These are phyloP conservation scores for Sporormia fimetaria DNA, from an alignment of 495 filamentous ascomycete genomes.

Conservation along the genomic window DNA sequence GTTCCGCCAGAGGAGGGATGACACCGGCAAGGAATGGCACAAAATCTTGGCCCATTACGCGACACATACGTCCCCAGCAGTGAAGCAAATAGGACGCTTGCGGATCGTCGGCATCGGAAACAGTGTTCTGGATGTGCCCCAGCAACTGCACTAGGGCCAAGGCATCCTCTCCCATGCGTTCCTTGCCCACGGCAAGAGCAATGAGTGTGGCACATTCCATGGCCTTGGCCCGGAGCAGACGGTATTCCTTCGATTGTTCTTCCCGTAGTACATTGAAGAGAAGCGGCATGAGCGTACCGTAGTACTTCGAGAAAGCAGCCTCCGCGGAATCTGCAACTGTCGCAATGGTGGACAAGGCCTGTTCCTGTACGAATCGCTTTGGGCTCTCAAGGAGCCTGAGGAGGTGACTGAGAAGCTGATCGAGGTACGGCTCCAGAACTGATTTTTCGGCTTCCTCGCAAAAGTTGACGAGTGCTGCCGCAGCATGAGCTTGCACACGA, in stretches of 20 bases:
- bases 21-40: conserved; percentile 83
- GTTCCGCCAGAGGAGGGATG: conserved; percentile 84
- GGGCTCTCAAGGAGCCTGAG: conserved; percentile 74
- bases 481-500: conserved; percentile 92
- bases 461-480: conserved; percentile 96
- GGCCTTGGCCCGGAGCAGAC: conserved; percentile 86
- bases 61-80: conserved; percentile 99
- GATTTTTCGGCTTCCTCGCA: conserved; percentile 96
- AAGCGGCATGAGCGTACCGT: conserved; percentile 87
- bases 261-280: conserved; percentile 79
- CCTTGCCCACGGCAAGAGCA: conserved; percentile 86
- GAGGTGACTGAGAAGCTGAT: conserved; percentile 69
- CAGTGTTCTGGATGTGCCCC: conserved; percentile 73
- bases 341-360: conserved; percentile 94
- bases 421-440: conserved; percentile 87
- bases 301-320: conserved; percentile 90
- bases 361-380: conserved; percentile 95
- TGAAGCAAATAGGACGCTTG: conserved; percentile 96
- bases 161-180: conserved; percentile 80
- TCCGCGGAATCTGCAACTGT: conserved; percentile 98
- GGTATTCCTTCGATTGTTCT: conserved; percentile 84
- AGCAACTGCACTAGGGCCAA: conserved; percentile 74
- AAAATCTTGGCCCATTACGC: conserved; percentile 82
- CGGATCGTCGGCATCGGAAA: conserved; percentile 87
- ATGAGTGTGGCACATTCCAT: conserved; percentile 99